Conservation (phyloP, 805 yeast species). For the Tetrapisispora arboricola region DNA sequence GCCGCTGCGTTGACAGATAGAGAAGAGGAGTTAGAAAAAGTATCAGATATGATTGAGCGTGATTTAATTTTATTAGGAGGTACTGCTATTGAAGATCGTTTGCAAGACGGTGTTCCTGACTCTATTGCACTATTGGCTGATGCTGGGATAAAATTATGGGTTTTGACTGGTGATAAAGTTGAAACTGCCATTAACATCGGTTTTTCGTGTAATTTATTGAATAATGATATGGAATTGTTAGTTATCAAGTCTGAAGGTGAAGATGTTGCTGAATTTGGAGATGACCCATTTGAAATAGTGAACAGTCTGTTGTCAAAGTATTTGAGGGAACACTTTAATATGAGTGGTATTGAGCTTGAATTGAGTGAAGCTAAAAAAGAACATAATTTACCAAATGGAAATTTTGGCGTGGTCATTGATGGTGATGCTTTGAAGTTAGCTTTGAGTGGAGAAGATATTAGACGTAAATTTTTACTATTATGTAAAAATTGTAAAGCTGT, state of each 20-base stretch:
- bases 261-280: constrained; percentile 39
- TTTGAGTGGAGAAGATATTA: constrained; percentile 34
- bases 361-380: constrained; percentile 41
- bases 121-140: constrained; percentile 57
- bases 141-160: constrained; percentile 84
- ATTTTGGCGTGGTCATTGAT: constrained; percentile 64
- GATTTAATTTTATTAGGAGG: constrained; percentile 65
- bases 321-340: constrained; percentile 44
- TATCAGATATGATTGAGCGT: constrained; percentile 63
- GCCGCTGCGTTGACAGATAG: constrained; percentile 53
- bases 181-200: constrained; percentile 87
- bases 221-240: constrained; percentile 65
- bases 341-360: constrained; percentile 53
- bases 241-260: constrained; percentile 43
- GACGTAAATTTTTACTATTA: constrained; percentile 52
- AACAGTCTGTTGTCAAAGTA: constrained; percentile 40
- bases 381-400: constrained; percentile 62
- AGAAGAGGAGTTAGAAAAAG: constrained; percentile 62
- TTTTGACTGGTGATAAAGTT: constrained; percentile 78
- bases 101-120: constrained; percentile 84
- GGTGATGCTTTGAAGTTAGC: constrained; percentile 66
- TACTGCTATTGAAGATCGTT: constrained; percentile 78
- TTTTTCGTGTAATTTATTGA: constrained; percentile 69
- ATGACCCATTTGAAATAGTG: constrained; percentile 34
- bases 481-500: constrained; percentile 79